Conservation (phyloP, 78 protist genomes). For the Pelomyxa schiedti region DNA sequence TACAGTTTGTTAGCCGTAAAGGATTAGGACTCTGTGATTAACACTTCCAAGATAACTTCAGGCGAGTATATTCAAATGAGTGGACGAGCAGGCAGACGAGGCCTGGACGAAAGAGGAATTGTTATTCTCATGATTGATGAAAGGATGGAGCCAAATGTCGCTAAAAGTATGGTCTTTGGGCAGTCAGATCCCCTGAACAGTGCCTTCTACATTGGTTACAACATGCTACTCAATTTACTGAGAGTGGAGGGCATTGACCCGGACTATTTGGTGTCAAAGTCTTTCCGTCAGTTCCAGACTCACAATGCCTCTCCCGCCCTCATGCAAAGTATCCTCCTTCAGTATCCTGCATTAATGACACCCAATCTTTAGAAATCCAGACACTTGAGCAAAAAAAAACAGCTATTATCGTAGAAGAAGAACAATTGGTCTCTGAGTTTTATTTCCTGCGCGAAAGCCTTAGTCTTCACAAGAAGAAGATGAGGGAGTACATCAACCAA, state of each 20-base stretch:
- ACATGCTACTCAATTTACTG: conserved; percentile 83
- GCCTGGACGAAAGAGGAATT: conserved; percentile 82
- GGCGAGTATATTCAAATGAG: conserved; percentile 95
- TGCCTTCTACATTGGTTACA: conserved; percentile 80
- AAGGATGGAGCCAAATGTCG: conserved; percentile 60
- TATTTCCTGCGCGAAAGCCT: conserved; percentile 4
- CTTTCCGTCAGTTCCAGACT: conserved; percentile 81
- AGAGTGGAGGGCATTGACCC: conserved; percentile 81
- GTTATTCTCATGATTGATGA: conserved; percentile 86
- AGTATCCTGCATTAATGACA: neutral
- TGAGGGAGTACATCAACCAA: conserved; percentile 24
- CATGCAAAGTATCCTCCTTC: neutral
- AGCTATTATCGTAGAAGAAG: neutral
- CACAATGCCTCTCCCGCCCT: conserved; percentile 45
- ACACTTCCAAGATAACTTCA: conserved; percentile 34
- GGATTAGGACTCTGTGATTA: too few relatives aligned
- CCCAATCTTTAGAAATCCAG: conserved; percentile 1
- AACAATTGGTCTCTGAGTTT: conserved; percentile 16
- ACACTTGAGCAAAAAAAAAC: conserved; percentile 18
- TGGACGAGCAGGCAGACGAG: conserved; percentile 97
- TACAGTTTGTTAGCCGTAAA: too few relatives aligned
- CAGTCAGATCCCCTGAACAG: conserved; percentile 70
- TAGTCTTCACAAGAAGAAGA: conserved; percentile 12
- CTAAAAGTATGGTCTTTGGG: conserved; percentile 74
- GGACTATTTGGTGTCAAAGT: conserved; percentile 46